phyloP scores from a whole-genome alignment of 139 green algal genomes.

The Micromonas commoda region DNA sequence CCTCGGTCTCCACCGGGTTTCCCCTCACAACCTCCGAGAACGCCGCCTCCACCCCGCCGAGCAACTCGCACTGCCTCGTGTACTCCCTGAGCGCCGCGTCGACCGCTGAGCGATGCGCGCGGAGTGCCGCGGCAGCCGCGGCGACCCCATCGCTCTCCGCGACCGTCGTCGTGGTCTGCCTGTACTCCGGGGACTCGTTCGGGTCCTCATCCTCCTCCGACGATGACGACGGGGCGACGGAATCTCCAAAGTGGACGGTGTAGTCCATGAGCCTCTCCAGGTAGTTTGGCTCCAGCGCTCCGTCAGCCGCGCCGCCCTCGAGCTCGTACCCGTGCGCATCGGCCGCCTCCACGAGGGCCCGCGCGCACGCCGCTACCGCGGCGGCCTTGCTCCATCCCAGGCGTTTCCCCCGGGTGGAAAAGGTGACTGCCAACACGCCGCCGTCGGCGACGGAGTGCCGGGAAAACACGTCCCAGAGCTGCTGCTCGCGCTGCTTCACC shows the following conservation, averaged over 20 bases:
- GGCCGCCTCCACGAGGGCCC: not conserved
- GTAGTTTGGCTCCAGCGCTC: too few species aligned
- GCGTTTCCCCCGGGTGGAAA: slow-evolving; percentile 22
- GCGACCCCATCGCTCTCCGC: not conserved
- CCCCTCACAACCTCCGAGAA: too few species aligned
- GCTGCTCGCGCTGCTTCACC: slow-evolving; percentile 10
- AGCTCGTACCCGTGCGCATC: slow-evolving; percentile 11
- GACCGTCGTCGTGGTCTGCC: not conserved
- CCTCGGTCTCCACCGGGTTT: too few species aligned
- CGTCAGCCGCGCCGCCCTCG: slow-evolving; percentile 5
- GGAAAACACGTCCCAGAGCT: slow-evolving; percentile 24
- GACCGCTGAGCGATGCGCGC: too few species aligned
- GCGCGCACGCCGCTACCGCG: not conserved
- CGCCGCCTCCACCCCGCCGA: too few species aligned
- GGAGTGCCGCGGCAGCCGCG: too few species aligned
- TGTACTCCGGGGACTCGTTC: not conserved
- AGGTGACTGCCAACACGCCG: slow-evolving; percentile 24
- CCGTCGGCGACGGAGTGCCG: slow-evolving; percentile 10
- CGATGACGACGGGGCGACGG: too few species aligned
- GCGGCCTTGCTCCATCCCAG: not conserved
- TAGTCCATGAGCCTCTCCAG: slow-evolving; percentile 14
- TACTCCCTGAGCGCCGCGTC: too few species aligned
- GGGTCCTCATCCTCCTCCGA: too few species aligned
- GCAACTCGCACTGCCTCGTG: too few species aligned
- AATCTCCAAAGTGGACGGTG: not conserved